These are phyloP conservation scores for Phytopythium helicoides DNA, from an alignment of 352 stramenopile genomes.

Conservation along the genomic window DNA sequence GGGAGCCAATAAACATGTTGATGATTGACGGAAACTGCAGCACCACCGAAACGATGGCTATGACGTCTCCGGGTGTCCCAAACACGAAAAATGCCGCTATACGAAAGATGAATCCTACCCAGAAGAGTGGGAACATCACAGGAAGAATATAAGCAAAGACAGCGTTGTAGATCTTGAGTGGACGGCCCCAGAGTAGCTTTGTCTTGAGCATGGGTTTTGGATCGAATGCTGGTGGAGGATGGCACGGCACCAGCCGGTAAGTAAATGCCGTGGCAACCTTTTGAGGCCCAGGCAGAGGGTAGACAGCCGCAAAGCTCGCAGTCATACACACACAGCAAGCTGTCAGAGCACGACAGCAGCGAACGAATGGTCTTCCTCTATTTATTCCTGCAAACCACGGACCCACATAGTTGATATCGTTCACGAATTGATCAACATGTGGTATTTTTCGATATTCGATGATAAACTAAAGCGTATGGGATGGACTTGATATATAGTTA, in stretches of 20 bases:
- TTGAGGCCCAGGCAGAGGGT: too few species aligned
- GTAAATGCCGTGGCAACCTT: too few species aligned
- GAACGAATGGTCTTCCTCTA: too few species aligned
- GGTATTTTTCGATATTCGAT: too few species aligned
- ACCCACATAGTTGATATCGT: too few species aligned
- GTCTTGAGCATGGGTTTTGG: not conserved
- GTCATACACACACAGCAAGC: too few species aligned
- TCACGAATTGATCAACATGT: too few species aligned
- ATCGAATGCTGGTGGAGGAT: conserved; percentile 2
- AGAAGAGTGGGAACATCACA: not conserved
- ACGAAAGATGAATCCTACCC: not conserved
- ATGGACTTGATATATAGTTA: not conserved
- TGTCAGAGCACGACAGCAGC: too few species aligned
- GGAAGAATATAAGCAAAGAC: not conserved
- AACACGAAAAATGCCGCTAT: not conserved
- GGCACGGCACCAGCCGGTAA: not conserved
- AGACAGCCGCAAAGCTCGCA: too few species aligned
- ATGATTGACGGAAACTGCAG: not conserved
- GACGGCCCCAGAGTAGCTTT: not conserved
- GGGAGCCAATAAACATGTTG: not conserved
- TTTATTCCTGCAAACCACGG: too few species aligned
- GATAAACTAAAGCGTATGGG: not conserved
- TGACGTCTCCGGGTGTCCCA: not conserved
- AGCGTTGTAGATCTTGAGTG: not conserved
- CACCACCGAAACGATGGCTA: not conserved